Evolutionary conservation across 2,329 filamentous ascomycete genomes (phyloP).

Genomic region (Ceratocystis cacaofunesta): DNA sequence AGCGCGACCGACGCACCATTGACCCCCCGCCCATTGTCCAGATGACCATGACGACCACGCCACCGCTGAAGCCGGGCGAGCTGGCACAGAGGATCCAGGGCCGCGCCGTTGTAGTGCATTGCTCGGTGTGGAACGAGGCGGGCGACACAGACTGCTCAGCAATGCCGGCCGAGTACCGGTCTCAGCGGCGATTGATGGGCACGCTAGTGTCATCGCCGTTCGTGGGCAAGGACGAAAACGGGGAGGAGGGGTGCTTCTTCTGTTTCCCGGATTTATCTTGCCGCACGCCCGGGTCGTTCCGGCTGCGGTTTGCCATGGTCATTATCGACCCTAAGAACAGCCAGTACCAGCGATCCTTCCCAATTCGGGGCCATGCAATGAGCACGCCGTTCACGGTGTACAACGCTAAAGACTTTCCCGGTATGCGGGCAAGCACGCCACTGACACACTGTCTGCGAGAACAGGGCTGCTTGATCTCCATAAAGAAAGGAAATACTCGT

Average conservation of each 20-base stretch:
- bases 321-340: conserved; percentile 39
- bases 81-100: conserved; percentile 32
- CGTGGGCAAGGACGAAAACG: conserved; percentile 58
- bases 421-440: conserved; percentile 63
- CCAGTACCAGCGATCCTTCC: conserved; percentile 35
- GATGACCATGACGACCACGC: conserved; percentile 46
- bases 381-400: conserved; percentile 66
- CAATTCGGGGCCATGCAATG: conserved; percentile 37
- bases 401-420: conserved; percentile 73
- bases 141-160: conserved; percentile 53
- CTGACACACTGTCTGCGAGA: conserved; percentile 60
- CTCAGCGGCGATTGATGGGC: conserved; percentile 65
- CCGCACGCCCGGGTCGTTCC: conserved; percentile 60
- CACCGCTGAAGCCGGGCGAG: conserved; percentile 37
- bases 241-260: conserved; percentile 66
- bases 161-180: conserved; percentile 56
- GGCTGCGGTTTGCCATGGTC: conserved; percentile 59
- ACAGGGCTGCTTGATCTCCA: conserved; percentile 70
- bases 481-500: conserved; percentile 67
- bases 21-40: conserved; percentile 75
- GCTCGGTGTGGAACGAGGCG: conserved; percentile 57
- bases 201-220: conserved; percentile 64
- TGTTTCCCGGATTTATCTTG: conserved; percentile 73
- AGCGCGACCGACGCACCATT: conserved; percentile 66
- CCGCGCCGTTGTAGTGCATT: conserved; percentile 54